These are phyloP conservation scores for Colletotrichum graminicola DNA, from an alignment of 2,329 filamentous ascomycete genomes.

Conservation along the genomic window DNA sequence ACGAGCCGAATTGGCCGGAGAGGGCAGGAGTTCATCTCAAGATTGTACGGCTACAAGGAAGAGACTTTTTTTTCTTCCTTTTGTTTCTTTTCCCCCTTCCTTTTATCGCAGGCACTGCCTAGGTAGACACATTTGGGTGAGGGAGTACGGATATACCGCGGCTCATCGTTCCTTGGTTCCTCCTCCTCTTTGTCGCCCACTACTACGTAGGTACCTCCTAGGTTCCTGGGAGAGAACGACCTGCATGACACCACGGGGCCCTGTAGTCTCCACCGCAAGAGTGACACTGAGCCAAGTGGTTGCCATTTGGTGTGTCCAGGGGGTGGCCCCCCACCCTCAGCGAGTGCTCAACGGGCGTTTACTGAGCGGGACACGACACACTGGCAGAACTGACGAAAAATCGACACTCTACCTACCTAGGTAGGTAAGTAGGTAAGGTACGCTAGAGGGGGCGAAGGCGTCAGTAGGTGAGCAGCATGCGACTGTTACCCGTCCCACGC, in stretches of 20 bases:
- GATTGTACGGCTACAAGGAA: not conserved
- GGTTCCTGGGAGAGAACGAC: conserved; percentile 14
- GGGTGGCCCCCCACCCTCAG: conserved; percentile 4
- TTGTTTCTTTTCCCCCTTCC: no score
- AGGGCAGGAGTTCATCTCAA: conserved; percentile 18
- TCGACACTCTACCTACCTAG: no score
- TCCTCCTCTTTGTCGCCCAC: not conserved
- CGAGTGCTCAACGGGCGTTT: not conserved
- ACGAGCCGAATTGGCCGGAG: conserved; percentile 7
- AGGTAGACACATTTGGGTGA: not conserved
- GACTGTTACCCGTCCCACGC: conserved; percentile 15
- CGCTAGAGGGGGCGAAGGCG: not conserved
- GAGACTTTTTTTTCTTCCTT: conserved; percentile 11
- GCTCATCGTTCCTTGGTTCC: conserved; percentile 3
- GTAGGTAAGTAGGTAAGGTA: no score
- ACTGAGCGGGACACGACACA: conserved; percentile 7
- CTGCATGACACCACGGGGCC: conserved; percentile 39
- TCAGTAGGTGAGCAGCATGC: conserved; percentile 33
- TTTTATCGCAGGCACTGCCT: no score
- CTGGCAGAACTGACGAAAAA: not conserved
- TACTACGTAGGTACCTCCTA: conserved; percentile 7
- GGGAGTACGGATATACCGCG: not conserved
- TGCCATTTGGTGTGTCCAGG: conserved; percentile 4
- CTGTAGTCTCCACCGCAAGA: conserved; percentile 15
- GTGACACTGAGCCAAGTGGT: conserved; percentile 1